Conservation (phyloP, 176 grass and related monocot species). For the Canna indica region DNA sequence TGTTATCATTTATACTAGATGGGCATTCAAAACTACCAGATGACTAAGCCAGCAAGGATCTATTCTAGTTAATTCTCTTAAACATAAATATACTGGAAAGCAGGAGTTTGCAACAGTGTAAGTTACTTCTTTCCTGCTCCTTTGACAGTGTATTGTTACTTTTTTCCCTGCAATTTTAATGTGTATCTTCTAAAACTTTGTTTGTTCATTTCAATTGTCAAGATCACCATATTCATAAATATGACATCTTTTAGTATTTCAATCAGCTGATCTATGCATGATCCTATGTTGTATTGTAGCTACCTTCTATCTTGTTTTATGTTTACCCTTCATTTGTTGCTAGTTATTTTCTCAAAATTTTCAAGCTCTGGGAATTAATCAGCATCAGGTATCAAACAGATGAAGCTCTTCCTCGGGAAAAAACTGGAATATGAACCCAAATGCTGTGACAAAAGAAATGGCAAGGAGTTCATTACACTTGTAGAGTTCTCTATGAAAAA, state of each 20-base stretch:
- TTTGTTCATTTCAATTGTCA: too few relatives aligned
- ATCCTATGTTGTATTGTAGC: too few relatives aligned
- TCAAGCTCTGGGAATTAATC: neutral
- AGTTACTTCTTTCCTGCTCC: neutral
- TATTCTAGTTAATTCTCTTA: too few relatives aligned
- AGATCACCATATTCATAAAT: too few relatives aligned
- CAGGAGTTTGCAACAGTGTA: too few relatives aligned
- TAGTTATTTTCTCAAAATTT: neutral
- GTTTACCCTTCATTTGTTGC: neutral
- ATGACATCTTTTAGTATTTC: too few relatives aligned
- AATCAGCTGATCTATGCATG: neutral
- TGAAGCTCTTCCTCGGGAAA: slow-evolving; percentile 69
- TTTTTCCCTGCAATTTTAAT: neutral
- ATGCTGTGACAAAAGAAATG: slow-evolving; percentile 39
- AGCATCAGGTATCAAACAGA: slow-evolving; percentile 32
- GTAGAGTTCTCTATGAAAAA: slow-evolving; percentile 49
- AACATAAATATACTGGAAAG: too few relatives aligned
- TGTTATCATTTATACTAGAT: too few relatives aligned
- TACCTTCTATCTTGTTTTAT: too few relatives aligned
- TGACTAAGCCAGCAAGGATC: too few relatives aligned
- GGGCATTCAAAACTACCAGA: too few relatives aligned
- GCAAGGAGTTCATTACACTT: slow-evolving; percentile 40
- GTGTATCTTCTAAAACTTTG: too few relatives aligned
- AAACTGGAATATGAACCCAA: slow-evolving; percentile 54
- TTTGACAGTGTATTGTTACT: neutral